Base-by-base conservation (phyloP, 768 basidiomycete genomes). In the Kwoniella newhampshirensis region DNA sequence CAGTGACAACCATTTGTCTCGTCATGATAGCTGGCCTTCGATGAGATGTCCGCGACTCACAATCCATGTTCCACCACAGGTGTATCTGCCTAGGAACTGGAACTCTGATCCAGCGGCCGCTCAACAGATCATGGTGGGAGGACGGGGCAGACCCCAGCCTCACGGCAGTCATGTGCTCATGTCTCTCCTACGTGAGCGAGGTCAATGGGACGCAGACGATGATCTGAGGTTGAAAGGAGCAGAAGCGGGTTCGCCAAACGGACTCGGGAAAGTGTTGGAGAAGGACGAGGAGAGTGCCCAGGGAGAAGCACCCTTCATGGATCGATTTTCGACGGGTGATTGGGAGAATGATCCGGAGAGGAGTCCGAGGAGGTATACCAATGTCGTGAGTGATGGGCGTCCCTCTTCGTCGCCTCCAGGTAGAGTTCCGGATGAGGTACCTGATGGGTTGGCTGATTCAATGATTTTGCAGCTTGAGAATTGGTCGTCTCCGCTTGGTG, bases 201-300 rank as follows among this genome's bases (percentile, higher is more conserved):
- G 63, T 9, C 69, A 71, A 44, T 67, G 63, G 63, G 69, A 69
- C 35, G 62, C 58, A n/a, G 47, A 50, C 5, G 63, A 65, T 49
- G 64, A 71, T 50, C 20, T 62, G 54, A 18, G 45, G 8, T n/a
- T 55, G 25, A 47, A 43, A 12, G 45, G 44, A 17, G 21, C 26
- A 20, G 43, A n/a, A n/a, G n/a, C n/a, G n/a, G n/a, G n/a, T n/a
- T 13, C 32, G 32, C 13, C 32, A 32, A 32, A 32, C 13, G 13
- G 6, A 13, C 7, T 32, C 32, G 32, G 32, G 7, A 13, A 32
- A 13, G 6, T 32, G 32, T 32, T 6, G 7, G 32, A 32, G 32
- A 32, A 32, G 13, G 32, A 32, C 6, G 13, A 32, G 13, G 32
- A 32, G 32, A 13, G 13, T 32, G 32, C 6, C 6, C 7, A 6